phyloP scores from a whole-genome alignment of 306 rosid species.

The Abrus precatorius region DNA sequence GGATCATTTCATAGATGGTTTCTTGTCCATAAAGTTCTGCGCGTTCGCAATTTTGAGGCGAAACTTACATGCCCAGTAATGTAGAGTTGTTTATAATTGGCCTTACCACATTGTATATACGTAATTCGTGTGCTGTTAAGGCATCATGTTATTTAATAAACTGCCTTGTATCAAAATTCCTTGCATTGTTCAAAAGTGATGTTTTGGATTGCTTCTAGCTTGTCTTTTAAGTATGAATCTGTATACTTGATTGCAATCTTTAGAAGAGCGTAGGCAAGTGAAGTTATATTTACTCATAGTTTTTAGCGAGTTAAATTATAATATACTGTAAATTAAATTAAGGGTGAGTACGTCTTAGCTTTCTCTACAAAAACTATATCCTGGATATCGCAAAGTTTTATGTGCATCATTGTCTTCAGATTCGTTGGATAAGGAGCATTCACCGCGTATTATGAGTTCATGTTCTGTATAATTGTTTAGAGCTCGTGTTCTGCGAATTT shows the following conservation, averaged over 20 bases:
- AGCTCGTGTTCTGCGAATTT: too few relatives aligned
- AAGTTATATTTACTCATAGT: not conserved
- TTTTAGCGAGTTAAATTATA: too few relatives aligned
- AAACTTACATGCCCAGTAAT: not conserved
- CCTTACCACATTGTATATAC: conserved; percentile 36
- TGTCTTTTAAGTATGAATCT: not conserved
- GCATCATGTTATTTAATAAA: not conserved
- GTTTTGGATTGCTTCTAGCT: not conserved
- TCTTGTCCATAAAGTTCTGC: conserved; percentile 18
- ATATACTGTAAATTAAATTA: too few relatives aligned
- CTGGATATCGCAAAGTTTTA: not conserved
- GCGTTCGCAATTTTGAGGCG: conserved; percentile 10
- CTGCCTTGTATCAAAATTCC: not conserved
- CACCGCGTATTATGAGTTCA: too few relatives aligned
- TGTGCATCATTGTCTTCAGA: not conserved
- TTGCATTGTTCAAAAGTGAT: not conserved
- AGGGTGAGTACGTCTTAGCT: not conserved
- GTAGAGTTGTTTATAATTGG: not conserved
- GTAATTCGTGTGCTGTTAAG: not conserved
- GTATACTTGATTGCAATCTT: not conserved
- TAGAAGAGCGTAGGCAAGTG: not conserved
- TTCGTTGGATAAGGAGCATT: too few relatives aligned
- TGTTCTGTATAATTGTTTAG: too few relatives aligned
- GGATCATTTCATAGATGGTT: conserved; percentile 5
- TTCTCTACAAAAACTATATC: too few relatives aligned